Evolutionary conservation across 2,329 filamentous ascomycete genomes (phyloP), one percentile per base, ranked within the genome.

Genomic region (Colletotrichum tofieldiae): DNA sequence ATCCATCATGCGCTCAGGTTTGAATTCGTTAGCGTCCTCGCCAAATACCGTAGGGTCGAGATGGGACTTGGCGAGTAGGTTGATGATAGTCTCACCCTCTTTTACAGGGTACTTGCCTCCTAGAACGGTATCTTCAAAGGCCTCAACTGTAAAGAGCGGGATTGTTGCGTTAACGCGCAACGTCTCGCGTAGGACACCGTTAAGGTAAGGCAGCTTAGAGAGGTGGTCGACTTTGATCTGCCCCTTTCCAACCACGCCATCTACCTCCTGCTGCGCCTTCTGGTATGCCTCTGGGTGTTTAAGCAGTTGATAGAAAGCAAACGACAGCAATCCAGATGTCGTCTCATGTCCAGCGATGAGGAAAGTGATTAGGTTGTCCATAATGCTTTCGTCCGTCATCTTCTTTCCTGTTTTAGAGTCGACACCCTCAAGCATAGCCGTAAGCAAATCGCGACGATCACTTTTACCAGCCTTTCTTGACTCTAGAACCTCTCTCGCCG

Each of bases 291-390:
- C 84, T 0, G 92, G 92, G 76, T 92, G 85, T 77, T 91, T 92
- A 43, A 93, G 79, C 1, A 95, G 84, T 65, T 91, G 86, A 77
- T 91, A 92, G 63, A 93, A 88, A 0, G 87, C 81, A 75, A 93
- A 94, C 0, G 91, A 88, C 7, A 94, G 80, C 16, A 92, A 82
- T 5, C 92, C 92, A 1, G 90, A 90, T 0, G 93, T 93, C 0
- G 93, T 95, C 74, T 93, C 92, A 75, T 93, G 91, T 3, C 91
- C 88, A 62, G 90, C 90, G 74, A 91, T 89, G 26, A 93, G 80
- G 76, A 93, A 93, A 0, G 91, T 93, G 67, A 92, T 89, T 82
- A 93, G 88, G 75, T 94, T 93, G 78, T 92, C 86, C 51, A 89
- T 85, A 75, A 93, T 92, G 47, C 84, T 87, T 7, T 86, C 82